Evolutionary conservation across 2,329 filamentous ascomycete genomes (phyloP).

Genomic region (Exophiala alcalophila): DNA sequence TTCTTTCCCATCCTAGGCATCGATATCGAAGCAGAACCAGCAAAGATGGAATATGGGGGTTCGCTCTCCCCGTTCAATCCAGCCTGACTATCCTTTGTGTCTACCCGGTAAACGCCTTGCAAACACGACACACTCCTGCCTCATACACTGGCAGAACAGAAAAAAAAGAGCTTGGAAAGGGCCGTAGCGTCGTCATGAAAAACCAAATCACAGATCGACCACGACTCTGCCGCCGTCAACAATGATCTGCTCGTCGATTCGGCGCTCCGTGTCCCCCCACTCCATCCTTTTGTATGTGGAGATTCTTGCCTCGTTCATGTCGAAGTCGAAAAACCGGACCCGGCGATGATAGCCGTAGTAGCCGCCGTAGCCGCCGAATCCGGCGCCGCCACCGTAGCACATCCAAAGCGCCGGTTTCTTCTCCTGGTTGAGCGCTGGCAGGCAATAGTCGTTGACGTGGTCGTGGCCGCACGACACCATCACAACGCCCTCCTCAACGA

Average conservation of each 20-base stretch:
- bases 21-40: too few relatives aligned
- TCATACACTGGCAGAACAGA: too few relatives aligned
- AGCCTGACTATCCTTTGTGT: too few relatives aligned
- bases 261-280: conserved; percentile 52
- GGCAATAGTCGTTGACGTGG: conserved; percentile 96
- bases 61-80: too few relatives aligned
- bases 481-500: conserved; percentile 79
- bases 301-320: conserved; percentile 85
- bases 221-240: conserved; percentile 58
- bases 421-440: conserved; percentile 55
- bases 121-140: too few relatives aligned
- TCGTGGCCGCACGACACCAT: conserved; percentile 93
- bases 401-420: conserved; percentile 80
- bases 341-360: conserved; percentile 82
- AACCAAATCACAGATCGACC: conserved; percentile 23
- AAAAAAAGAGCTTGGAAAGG: too few relatives aligned
- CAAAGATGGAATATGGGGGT: too few relatives aligned
- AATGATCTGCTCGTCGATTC: conserved; percentile 59
- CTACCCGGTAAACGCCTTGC: too few relatives aligned
- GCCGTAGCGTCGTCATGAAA: too few relatives aligned
- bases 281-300: conserved; percentile 91
- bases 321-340: conserved; percentile 85
- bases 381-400: conserved; percentile 91
- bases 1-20: too few relatives aligned
- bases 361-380: conserved; percentile 92